Conservation (phyloP, 1,139 yeast species). For the Candida pseudoviswanathii region DNA sequence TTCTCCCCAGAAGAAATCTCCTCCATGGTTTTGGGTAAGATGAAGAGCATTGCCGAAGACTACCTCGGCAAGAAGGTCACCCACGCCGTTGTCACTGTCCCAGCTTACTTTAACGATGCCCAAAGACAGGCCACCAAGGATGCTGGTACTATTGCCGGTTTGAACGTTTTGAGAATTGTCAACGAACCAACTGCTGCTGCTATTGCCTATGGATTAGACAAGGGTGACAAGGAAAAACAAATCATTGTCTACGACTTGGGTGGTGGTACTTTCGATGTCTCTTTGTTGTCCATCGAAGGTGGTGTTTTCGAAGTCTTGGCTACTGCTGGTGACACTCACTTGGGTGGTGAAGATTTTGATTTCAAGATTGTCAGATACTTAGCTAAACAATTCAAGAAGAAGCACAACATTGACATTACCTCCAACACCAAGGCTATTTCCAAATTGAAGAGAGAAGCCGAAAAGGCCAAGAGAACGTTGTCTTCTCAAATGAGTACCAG, state of each 20-base stretch:
- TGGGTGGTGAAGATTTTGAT: slow-evolving; percentile 93
- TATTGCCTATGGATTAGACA: slow-evolving; percentile 94
- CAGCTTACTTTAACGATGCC: slow-evolving; percentile 97
- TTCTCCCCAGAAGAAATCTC: slow-evolving; percentile 91
- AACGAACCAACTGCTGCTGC: slow-evolving; percentile 99
- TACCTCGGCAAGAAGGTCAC: slow-evolving; percentile 87
- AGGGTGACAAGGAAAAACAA: slow-evolving; percentile 56
- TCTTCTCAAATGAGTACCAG: slow-evolving; percentile 89
- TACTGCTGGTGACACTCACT: slow-evolving; percentile 57
- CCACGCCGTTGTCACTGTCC: slow-evolving; percentile 95
- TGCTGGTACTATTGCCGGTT: slow-evolving; percentile 96
- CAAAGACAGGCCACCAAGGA: slow-evolving; percentile 99
- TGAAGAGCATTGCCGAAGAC: slow-evolving; percentile 93
- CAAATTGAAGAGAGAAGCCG: slow-evolving; percentile 93
- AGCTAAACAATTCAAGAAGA: slow-evolving; percentile 83
- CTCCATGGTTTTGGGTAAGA: slow-evolving; percentile 87
- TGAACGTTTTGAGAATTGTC: slow-evolving; percentile 90
- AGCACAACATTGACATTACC: slow-evolving; percentile 76
- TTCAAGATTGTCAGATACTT: slow-evolving; percentile 86
- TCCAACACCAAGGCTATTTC: slow-evolving; percentile 79
- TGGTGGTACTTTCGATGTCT: slow-evolving; percentile 59
- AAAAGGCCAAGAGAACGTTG: slow-evolving; percentile 93
- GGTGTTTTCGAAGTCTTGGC: slow-evolving; percentile 57
- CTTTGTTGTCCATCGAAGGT: slow-evolving; percentile 52
- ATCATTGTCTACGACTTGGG: slow-evolving; percentile 55